Conservation (phyloP, 2,329 filamentous ascomycete genomes). For the Botrytis tulipae region DNA sequence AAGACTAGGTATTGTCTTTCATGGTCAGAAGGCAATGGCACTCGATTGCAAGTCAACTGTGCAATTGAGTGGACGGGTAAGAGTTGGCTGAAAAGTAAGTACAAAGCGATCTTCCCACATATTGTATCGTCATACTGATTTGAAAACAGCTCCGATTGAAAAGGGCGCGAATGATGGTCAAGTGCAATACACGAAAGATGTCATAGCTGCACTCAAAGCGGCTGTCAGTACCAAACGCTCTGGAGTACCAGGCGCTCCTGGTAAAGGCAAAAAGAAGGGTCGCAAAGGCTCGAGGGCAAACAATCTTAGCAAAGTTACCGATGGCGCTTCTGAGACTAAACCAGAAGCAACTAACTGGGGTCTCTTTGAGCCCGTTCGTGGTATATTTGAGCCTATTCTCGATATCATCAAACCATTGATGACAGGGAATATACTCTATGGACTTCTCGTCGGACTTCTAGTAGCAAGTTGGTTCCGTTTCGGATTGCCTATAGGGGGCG, state of each 20-base stretch:
- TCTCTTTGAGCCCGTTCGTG: conserved; percentile 72
- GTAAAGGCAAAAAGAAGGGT: conserved; percentile 55
- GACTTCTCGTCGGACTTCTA: conserved; percentile 69
- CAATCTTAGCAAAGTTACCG: conserved; percentile 43
- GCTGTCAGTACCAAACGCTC: conserved; percentile 67
- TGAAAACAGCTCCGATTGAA: conserved; percentile 76
- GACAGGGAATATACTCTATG: conserved; percentile 74
- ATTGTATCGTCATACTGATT: not conserved
- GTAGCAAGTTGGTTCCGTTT: conserved; percentile 73
- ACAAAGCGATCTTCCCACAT: not conserved
- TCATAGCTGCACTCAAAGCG: conserved; percentile 71
- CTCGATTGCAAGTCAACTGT: conserved; percentile 82
- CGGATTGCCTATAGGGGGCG: conserved; percentile 44
- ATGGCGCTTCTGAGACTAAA: conserved; percentile 38
- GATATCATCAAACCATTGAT: conserved; percentile 70
- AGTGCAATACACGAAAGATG: conserved; percentile 73
- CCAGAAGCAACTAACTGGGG: conserved; percentile 64
- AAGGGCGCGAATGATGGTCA: conserved; percentile 94
- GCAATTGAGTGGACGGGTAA: conserved; percentile 95
- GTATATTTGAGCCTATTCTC: conserved; percentile 65
- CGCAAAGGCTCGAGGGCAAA: conserved; percentile 47
- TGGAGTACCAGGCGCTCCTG: conserved; percentile 46
- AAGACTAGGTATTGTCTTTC: conserved; percentile 95
- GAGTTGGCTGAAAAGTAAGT: conserved; percentile 91
- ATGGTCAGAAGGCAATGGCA: conserved; percentile 85